Evolutionary conservation across 2,329 filamentous ascomycete species (phyloP).

Genomic region (Xylariaceae sp.): DNA sequence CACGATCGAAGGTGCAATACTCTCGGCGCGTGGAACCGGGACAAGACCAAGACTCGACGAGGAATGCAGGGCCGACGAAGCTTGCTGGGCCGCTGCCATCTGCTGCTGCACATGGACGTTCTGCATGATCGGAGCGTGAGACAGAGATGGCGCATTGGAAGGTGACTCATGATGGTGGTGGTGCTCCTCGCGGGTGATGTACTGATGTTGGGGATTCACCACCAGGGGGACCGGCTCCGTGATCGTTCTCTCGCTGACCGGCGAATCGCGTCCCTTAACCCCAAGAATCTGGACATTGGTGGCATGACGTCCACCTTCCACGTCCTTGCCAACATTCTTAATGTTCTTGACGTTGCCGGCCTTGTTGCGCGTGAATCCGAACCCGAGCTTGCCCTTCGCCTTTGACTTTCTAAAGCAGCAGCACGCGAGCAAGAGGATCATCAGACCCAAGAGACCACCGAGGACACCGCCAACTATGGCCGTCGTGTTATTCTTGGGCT

Average conservation of each 20-base stretch:
- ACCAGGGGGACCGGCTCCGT: neutral
- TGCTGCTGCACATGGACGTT: constrained; percentile 3
- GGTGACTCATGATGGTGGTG: constrained; percentile 5
- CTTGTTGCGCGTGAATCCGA: constrained; percentile 22
- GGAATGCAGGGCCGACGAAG: no score
- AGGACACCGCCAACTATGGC: constrained; percentile 32
- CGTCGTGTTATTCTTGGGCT: constrained; percentile 18
- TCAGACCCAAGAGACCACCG: constrained; percentile 28
- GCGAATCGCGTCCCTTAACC: constrained; percentile 12
- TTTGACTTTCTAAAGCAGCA: neutral
- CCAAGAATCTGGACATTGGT: constrained; percentile 4
- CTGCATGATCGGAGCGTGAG: constrained; percentile 6
- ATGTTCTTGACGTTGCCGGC: constrained; percentile 20
- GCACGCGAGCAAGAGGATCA: constrained; percentile 27
- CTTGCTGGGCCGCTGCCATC: no score
- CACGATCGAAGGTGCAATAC: no score
- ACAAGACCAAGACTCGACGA: no score
- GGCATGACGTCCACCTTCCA: neutral
- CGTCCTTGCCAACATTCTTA: neutral
- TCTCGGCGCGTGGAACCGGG: no score
- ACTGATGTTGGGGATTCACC: constrained; percentile 11
- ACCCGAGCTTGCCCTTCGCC: constrained; percentile 14
- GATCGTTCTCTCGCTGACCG: constrained; percentile 10
- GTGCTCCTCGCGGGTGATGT: constrained; percentile 12
- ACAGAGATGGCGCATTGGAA: neutral